Conservation (phyloP, 805 yeast genomes). For the Ogataea kodamae region DNA sequence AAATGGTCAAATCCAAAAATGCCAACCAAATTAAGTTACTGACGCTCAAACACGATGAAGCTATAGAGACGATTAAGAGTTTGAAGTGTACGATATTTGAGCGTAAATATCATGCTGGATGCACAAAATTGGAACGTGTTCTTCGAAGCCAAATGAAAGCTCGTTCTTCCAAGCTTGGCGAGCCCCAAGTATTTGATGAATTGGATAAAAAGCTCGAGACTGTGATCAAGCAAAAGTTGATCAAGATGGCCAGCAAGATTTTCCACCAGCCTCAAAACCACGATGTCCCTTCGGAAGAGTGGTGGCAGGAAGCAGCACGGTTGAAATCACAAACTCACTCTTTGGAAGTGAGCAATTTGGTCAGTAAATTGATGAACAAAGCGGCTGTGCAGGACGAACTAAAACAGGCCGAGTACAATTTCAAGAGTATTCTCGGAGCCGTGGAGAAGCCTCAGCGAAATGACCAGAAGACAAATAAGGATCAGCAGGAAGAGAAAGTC, state of each 20-base stretch:
- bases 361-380: slow-evolving; percentile 48
- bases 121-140: slow-evolving; percentile 39
- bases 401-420: slow-evolving; percentile 24
- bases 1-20: slow-evolving; percentile 42
- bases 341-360: slow-evolving; percentile 40
- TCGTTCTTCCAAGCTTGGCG: slow-evolving; percentile 11
- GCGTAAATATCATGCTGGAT: slow-evolving; percentile 47
- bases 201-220: slow-evolving; percentile 19
- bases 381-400: slow-evolving; percentile 35
- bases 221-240: slow-evolving; percentile 22
- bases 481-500: slow-evolving; percentile 23
- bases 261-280: slow-evolving; percentile 15
- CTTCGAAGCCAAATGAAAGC: slow-evolving; percentile 27
- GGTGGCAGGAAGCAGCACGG: slow-evolving; percentile 28
- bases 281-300: slow-evolving; percentile 31
- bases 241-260: slow-evolving; percentile 23
- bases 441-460: no score
- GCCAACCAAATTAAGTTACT: slow-evolving; percentile 37
- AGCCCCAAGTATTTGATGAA: slow-evolving; percentile 5
- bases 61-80: slow-evolving; percentile 40
- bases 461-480: slow-evolving; percentile 23
- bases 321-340: slow-evolving; percentile 39
- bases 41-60: slow-evolving; percentile 37
- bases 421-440: slow-evolving; percentile 28
- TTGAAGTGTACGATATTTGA: slow-evolving; percentile 44